phyloP scores from a whole-genome alignment of 169 alveolate species.

The Plasmodium blacklocki region DNA sequence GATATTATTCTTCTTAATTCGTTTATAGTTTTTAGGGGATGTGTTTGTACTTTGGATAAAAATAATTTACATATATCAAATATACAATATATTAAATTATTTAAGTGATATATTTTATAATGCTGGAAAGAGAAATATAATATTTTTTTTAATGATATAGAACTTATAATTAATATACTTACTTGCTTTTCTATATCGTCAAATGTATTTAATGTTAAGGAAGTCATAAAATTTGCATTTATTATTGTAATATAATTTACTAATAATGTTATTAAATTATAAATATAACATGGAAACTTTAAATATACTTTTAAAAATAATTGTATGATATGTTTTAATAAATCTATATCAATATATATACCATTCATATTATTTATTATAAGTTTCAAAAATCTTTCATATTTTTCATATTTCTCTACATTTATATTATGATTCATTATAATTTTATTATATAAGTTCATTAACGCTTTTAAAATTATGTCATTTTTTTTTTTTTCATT shows the following conservation, averaged over 20 bases:
- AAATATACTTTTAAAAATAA: slow-evolving; percentile 43
- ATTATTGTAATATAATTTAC: slow-evolving; percentile 71
- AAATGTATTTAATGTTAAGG: slow-evolving; percentile 73
- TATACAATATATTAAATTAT: slow-evolving; percentile 52
- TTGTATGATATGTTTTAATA: slow-evolving; percentile 46
- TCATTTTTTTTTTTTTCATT: slow-evolving; percentile 75
- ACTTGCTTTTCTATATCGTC: slow-evolving; percentile 76
- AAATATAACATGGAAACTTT: slow-evolving; percentile 57
- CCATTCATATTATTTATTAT: slow-evolving; percentile 73
- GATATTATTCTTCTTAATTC: slow-evolving; percentile 72
- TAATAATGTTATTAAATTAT: slow-evolving; percentile 65
- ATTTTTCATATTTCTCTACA: slow-evolving; percentile 56
- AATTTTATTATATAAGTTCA: slow-evolving; percentile 32
- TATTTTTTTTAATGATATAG: slow-evolving; percentile 51
- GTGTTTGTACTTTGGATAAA: slow-evolving; percentile 68
- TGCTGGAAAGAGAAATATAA: slow-evolving; percentile 22
- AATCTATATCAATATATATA: slow-evolving; percentile 58
- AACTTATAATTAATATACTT: slow-evolving; percentile 63
- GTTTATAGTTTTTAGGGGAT: slow-evolving; percentile 68
- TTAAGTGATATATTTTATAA: slow-evolving; percentile 50
- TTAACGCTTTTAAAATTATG: slow-evolving; percentile 45
- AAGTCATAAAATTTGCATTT: slow-evolving; percentile 76
- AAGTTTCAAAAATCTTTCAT: slow-evolving; percentile 42
- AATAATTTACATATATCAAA: slow-evolving; percentile 73
- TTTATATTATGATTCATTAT: slow-evolving; percentile 48